A percentile compares a stretch with the other conserved stretches of the same genome.
Evolutionary conservation across 176 grass and related monocot species (phyloP).

Genomic region (Musa beccarii): DNA sequence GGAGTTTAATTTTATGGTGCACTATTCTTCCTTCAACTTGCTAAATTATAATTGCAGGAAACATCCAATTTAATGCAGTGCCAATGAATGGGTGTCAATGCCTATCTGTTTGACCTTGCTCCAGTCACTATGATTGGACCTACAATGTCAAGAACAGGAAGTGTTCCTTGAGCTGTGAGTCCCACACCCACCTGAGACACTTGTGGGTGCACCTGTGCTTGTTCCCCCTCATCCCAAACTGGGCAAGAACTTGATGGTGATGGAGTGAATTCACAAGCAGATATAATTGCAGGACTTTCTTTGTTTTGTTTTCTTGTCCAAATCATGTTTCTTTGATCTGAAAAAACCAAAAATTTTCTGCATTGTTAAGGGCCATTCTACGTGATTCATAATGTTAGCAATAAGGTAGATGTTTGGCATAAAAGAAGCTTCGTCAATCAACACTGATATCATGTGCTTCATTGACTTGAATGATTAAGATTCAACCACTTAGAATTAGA

Average conservation of each 20-base stretch:
- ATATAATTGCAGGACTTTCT: no score
- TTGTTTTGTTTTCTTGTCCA: no score
- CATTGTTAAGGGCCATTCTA: no score
- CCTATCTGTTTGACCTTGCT: neutral
- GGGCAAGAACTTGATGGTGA: neutral
- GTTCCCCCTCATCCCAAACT: neutral
- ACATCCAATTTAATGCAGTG: neutral
- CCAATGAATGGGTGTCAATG: neutral
- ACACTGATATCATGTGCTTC: no score
- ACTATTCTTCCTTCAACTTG: neutral
- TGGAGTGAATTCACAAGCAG: neutral
- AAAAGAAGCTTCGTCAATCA: no score
- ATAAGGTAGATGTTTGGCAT: no score
- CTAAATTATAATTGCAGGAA: neutral
- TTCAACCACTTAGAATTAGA: no score
- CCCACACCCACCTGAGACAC: conserved; percentile 1
- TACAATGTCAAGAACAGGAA: neutral
- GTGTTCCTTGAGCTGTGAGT: neutral
- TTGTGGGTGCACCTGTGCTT: neutral
- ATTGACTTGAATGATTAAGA: no score
- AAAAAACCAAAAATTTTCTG: no score
- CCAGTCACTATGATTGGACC: neutral
- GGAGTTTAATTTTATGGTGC: no score
- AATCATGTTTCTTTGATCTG: no score
- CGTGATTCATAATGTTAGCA: no score